These are phyloP conservation scores for Tuber microsphaerosporum DNA, from an alignment of 495 filamentous ascomycete genomes.

Conservation along the genomic window DNA sequence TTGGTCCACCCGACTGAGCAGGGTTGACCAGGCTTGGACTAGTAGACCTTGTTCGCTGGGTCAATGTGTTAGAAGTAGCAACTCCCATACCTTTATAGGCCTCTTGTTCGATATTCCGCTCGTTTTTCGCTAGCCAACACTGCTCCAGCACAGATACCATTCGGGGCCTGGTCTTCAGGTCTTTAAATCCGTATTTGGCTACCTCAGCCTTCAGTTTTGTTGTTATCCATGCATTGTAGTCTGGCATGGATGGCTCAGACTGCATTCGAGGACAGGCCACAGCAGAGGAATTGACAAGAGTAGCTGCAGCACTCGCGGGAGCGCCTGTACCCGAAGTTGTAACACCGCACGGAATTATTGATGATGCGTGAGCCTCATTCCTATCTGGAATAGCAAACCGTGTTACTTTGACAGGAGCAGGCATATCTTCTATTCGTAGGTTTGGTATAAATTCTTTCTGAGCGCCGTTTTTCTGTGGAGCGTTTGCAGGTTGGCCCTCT, in stretches of 20 bases:
- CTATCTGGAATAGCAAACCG: background rate
- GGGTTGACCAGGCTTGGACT: background rate
- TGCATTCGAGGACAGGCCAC: background rate
- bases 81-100: background rate
- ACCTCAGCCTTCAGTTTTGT: constrained; percentile 58
- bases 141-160: constrained; percentile 66
- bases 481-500: background rate
- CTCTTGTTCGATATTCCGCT: constrained; percentile 18
- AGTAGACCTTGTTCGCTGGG: constrained; percentile 1
- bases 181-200: constrained; percentile 64
- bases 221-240: constrained; percentile 59
- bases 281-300: background rate
- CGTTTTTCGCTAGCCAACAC: constrained; percentile 59
- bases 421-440: background rate
- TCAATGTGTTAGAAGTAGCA: background rate
- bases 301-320: background rate
- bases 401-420: background rate
- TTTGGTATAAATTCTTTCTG: background rate
- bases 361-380: background rate
- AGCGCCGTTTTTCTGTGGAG: background rate
- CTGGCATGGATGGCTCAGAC: constrained; percentile 47
- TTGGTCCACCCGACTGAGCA: background rate
- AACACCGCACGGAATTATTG: background rate
- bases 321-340: background rate
- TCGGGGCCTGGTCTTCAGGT: constrained; percentile 58